Base-by-base conservation (phyloP, 345 rosid species). In the Populus euphratica region DNA sequence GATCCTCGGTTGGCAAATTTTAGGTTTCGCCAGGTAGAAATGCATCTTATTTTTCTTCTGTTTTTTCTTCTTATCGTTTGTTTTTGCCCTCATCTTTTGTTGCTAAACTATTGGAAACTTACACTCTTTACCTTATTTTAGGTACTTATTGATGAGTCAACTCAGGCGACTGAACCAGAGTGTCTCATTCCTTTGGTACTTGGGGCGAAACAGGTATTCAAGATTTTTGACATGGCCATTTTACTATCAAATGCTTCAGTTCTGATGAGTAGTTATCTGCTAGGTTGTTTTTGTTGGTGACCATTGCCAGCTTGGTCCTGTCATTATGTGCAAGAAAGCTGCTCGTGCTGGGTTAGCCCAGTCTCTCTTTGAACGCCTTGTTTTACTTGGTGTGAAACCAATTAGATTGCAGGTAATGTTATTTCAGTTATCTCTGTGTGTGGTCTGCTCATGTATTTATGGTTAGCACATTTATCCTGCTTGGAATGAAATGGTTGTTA, bases 251-350 rank as follows among this genome's bases (percentile, higher is more conserved):
- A 5, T 70, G 11, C 31, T 64, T 70, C 43, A 10, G 77, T 49
- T 73, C 71, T 84, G 29, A 77, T 69, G 10, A 49, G 8, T n/a
- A 18, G 62, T 33, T 79, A 68, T 82, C 59, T 73, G 14, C 70
- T 82, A 96, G 99, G 97, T 89, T 77, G 89, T 96, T 78, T 97
- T 96, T 84, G 99, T 96, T 72, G 99, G 99, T 82, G 99, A 96
- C 83, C 99, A 96, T 83, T 96, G 99, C 86, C 99, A 96, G 83
- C 99, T 96, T 81, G 99, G 99, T 77, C 99, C 99, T 3, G 99
- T 96, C 76, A 94, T 96, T 41, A 96, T 96, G 99, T 96, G 99
- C 92, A 96, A 96, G 83, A 96, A 96, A 92, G 99, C 98, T 33
- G 99, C 99, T 81, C 97, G 99, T 78, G 98, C 99, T 85, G 99